Percentiles rank a stretch among this genome's conserved stretches.
Evolutionary conservation across 2,329 filamentous ascomycete species (phyloP).

Genomic region (Colletotrichum destructivum): DNA sequence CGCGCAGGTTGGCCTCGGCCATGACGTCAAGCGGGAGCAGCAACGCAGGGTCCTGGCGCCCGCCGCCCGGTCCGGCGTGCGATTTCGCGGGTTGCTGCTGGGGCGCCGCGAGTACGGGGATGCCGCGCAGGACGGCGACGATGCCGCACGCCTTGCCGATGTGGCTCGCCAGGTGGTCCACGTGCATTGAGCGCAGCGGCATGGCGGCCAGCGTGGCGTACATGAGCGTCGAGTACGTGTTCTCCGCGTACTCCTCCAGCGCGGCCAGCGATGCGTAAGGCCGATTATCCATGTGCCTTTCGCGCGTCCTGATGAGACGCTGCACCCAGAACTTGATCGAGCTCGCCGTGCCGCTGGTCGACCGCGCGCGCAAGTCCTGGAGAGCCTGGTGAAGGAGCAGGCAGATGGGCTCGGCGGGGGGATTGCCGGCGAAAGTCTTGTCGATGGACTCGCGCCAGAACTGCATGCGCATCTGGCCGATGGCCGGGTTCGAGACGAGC

Average conservation of each 20-base stretch:
- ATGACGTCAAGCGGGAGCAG: slow-evolving; percentile 91
- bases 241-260: slow-evolving; percentile 91
- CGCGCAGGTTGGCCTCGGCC: slow-evolving; percentile 83
- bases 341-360: slow-evolving; percentile 55
- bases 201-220: slow-evolving; percentile 88
- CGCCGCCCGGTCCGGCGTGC: slow-evolving; percentile 52
- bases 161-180: slow-evolving; percentile 94
- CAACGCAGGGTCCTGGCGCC: slow-evolving; percentile 66
- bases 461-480: slow-evolving; percentile 90
- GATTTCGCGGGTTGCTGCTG: slow-evolving; percentile 66
- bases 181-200: slow-evolving; percentile 84
- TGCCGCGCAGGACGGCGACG: slow-evolving; percentile 84
- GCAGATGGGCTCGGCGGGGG: slow-evolving; percentile 92
- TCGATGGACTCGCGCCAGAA: slow-evolving; percentile 93
- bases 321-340: slow-evolving; percentile 81
- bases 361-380: slow-evolving; percentile 67
- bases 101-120: slow-evolving; percentile 90
- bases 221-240: slow-evolving; percentile 92
- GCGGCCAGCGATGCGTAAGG: slow-evolving; percentile 82
- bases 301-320: slow-evolving; percentile 84
- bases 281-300: slow-evolving; percentile 86
- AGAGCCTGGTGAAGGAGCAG: slow-evolving; percentile 84
- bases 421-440: slow-evolving; percentile 81
- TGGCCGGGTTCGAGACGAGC: slow-evolving; percentile 87
- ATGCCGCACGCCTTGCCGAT: slow-evolving; percentile 96